Base-by-base conservation (phyloP, 2,329 filamentous ascomycete species). In the Penicillium olsonii region DNA sequence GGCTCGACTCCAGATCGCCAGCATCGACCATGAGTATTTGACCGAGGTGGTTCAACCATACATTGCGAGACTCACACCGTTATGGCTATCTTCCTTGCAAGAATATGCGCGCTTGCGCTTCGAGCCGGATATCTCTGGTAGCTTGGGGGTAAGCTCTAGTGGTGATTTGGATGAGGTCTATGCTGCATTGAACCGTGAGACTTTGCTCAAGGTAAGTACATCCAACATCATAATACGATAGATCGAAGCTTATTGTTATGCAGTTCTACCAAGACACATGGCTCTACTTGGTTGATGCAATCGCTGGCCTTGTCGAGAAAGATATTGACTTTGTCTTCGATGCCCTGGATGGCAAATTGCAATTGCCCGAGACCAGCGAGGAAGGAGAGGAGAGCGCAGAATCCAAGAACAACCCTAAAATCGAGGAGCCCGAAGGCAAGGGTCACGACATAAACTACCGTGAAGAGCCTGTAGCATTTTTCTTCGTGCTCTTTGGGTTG, bases 301-400 rank as follows among this genome's bases (percentile, higher is more conserved):
- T 99, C 68, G 92, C 94, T 10, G 96, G 92, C 64, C 78, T 99
- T 5, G 96, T 99, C 50, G 94, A 97, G 64, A 92, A 96, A 70
- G 94, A 99, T 66, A 96, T 92, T 70, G 90, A 94, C 53, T 96
- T 96, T 56, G 94, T 99, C 3, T 99, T 99, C 66, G 92, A 96
- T 70, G 94, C 94, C 1, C 76, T 99, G 6, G 94, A 99, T 66
- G 92, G 92, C 43, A 96, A 94, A 64, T 73, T 75, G 2, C 66
- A 71, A 41, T 53, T 64, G 20, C 58, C 73, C 2, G 52, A 71
- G 17, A 53, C 70, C 12, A 49, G 37, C 4, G 19, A 51, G 11
- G 35, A 50, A 14, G 31, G 42, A 29, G 33, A 52, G 10, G 60
- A 68, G 14, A 63, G 69, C 2, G 55, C 11, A 7, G 29, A 35